Base-by-base conservation (phyloP, 768 basidiomycete genomes). In the Chlorophyllum brunneum region DNA sequence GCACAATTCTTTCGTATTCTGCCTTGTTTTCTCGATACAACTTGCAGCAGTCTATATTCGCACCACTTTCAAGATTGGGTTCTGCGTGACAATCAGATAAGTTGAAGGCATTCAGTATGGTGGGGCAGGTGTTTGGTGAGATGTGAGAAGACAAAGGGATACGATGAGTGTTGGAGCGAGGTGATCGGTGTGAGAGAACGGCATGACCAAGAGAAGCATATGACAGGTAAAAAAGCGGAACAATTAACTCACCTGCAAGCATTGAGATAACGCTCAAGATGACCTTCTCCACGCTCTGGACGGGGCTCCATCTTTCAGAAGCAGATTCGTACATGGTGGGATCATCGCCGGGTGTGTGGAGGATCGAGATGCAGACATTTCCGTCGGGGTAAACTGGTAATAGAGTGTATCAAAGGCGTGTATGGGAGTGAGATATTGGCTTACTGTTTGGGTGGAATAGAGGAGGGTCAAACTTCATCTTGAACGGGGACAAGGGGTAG, bases 401-500 rank as follows among this genome's bases (percentile, higher is more conserved):
- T 36, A 44, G 16, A 2, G 29, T 22, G 24, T 16, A n/a, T 43
- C n/a, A 40, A 51, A 31, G 20, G 39, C 15, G 13, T 27, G 26
- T 34, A 8, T 51, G 36, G 16, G 16, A 51, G 26, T 6, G 34
- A 18, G 43, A 31, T 41, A 26, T 36, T 11, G 47, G 71, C 88
- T 68, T 59, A 95, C 97, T 88, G 67, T 99, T 99, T 15, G 97
- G 97, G 70, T 99, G 97, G 70, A 98, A 90, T 50, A 99, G 67
- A 2, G 95, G 95, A 2, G 97, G 97, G 39, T 98, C 94, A 62
- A 99, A 99, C 63, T 82, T 92, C 97, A 99, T 98, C 74, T 94
- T 98, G 85, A 98, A 98, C 16, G 97, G 97, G 47, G 92, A 95
- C 62, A 99, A 73, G 27, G 97, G 97, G 70, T 99, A 99, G 65